Percentiles rank a stretch among this genome's conserved stretches.
These are phyloP conservation scores for Funneliformis caledonium DNA, from an alignment of 371 early-diverging fungal genomes.

Conservation along the genomic window DNA sequence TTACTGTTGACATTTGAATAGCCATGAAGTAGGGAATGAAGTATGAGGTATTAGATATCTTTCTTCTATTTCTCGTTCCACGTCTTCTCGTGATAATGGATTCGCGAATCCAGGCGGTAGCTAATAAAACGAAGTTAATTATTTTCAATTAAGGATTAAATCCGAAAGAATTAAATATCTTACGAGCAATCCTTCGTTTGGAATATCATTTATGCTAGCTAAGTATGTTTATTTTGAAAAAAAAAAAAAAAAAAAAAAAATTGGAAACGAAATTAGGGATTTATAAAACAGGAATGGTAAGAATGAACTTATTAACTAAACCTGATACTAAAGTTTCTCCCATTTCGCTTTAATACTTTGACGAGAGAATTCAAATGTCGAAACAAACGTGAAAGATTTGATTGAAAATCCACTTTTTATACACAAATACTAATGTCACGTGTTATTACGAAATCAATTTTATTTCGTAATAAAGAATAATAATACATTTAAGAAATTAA, in stretches of 20 bases:
- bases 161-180: background rate
- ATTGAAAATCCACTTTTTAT: too few species aligned
- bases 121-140: background rate
- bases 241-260: background rate
- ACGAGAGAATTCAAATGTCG: too few species aligned
- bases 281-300: background rate
- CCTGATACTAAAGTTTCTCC: background rate
- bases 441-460: too few species aligned
- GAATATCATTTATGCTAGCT: background rate
- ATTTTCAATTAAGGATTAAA: background rate
- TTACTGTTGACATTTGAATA: conserved; percentile 61
- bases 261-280: background rate
- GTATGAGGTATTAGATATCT: conserved; percentile 54
- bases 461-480: too few species aligned
- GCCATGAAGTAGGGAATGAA: conserved; percentile 55
- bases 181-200: background rate
- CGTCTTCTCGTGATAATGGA: conserved; percentile 41
- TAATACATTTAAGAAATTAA: too few species aligned
- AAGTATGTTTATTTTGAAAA: background rate
- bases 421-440: too few species aligned
- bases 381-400: too few species aligned
- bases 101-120: conserved; percentile 8
- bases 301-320: too few species aligned
- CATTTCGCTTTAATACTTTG: background rate
- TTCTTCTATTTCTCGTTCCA: conserved; percentile 53